Evolutionary conservation across 768 basidiomycete species (phyloP), one percentile per base, ranked within the genome.

Genomic region (Omphalotus guepiniiformis): DNA sequence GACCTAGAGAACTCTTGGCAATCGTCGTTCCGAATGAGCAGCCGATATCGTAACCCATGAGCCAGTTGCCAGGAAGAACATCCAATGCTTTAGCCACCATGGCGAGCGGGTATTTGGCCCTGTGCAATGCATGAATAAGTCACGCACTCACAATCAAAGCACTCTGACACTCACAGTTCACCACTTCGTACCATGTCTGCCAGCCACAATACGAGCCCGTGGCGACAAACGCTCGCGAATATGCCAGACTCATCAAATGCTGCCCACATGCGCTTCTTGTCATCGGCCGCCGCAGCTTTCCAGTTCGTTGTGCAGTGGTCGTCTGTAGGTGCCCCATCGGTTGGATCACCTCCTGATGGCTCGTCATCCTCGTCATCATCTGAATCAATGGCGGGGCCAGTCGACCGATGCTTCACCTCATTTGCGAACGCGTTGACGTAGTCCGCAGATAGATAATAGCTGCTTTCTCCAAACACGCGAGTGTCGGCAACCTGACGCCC

Each of bases 221-320:
- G n/a, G n/a, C n/a, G 52, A 48, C 70, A 72, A 8, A 59, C 58
- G 47, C 52, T 43, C 0, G 65, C 58, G 48, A 75, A 74, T 8
- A 70, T 55, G 0, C 72, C 69, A 0, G 65, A 61, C 56, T 72
- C 66, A 0, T 64, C 50, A 42, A 68, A 74, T 6, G 69, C 53
- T 3, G 48, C 55, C 67, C 62, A 70, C 59, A 63, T 65, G 18
- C 51, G 56, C 50, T 66, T 69, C 27, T 54, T 51, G 1, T 54
- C 52, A 23, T 69, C 60, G 1, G 54, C 50, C 0, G 55, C 50
- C 1, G 56, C 58, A 1, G 59, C 64, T 51, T 63, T 67, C 66
- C 63, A 68, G 39, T 63, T 63, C 18, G 63, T 48, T 1, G 59
- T 58, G 49, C 64, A 67, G 0, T 34, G 22, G 13, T 13, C 15